Base-by-base conservation (phyloP, 108 stramenopile genomes). In the Aurantiochytrium sp. region DNA sequence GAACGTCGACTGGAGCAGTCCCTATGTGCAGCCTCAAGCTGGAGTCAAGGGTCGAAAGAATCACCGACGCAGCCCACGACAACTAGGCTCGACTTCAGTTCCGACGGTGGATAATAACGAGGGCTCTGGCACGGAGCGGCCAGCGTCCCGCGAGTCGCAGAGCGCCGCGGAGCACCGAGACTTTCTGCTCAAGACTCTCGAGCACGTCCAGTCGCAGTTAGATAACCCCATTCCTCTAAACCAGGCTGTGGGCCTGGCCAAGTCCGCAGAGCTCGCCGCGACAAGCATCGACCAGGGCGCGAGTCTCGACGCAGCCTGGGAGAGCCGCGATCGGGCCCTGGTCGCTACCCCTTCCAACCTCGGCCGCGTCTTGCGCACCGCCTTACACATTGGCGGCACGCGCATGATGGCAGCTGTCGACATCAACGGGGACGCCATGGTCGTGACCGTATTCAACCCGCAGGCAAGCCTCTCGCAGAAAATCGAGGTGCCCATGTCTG, bases 381-480 rank as follows among this genome's bases (percentile, higher is more conserved):
- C 39, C n/a, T 6, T 81, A 17, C 45, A 48, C 32, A 30, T 81
- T 81, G 73, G 73, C n/a, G 73, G 73, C 17, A 24, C 6, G 12
- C 12, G 45, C 6, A 48, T 81, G 73, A 81, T 81, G 73, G 73
- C 39, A 17, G 73, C 42, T 17, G 73, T 81, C 8, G 73, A 81
- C 24, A 48, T 81, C 36, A 22, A 42, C n/a, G 42, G 73, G 6
- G 73, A 48, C 12, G 73, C 50, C 17, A 81, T 81, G 73, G 39
- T 81, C 24, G 8, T 81, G 6, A 81, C 73, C 24, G 73, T 81
- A 15, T 81, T 81, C 73, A 81, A 81, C 4, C 73, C 73, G 32
- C 39, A 24, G 24, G 27, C 30, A 6, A 48, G 42, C 27, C 42
- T 81, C n/a, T 81, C 73, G 1, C 73, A 81, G 32, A 41, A 48